phyloP scores from a whole-genome alignment of 2,329 filamentous ascomycete genomes.

The Scytalidium sp. region DNA sequence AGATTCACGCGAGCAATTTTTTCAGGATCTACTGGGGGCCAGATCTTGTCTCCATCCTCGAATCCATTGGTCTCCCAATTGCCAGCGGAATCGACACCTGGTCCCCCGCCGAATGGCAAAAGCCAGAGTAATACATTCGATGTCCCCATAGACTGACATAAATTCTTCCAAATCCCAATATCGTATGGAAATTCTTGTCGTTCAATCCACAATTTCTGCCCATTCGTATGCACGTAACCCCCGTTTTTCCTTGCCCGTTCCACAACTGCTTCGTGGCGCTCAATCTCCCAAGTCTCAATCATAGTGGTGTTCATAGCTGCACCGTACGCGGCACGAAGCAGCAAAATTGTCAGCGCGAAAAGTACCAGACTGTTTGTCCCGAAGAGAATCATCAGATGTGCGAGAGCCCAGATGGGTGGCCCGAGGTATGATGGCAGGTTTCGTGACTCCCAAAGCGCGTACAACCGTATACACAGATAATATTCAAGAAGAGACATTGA shows the following conservation, averaged over 20 bases:
- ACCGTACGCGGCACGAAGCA: constrained; percentile 58
- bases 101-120: constrained; percentile 59
- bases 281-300: constrained; percentile 76
- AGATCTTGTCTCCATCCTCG: constrained; percentile 59
- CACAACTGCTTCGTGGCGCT: constrained; percentile 58
- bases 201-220: constrained; percentile 50
- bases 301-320: constrained; percentile 71
- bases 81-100: constrained; percentile 32
- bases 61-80: constrained; percentile 75
- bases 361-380: constrained; percentile 57
- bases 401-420: constrained; percentile 56
- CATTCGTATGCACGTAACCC: constrained; percentile 35
- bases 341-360: constrained; percentile 62
- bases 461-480: constrained; percentile 58
- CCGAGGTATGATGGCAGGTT: constrained; percentile 72
- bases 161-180: constrained; percentile 70
- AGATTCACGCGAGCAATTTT: constrained; percentile 38
- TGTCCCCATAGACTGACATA: constrained; percentile 73
- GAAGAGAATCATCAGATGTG: constrained; percentile 57
- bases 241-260: constrained; percentile 41
- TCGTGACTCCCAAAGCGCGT: constrained; percentile 61
- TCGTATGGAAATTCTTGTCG: constrained; percentile 81
- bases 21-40: constrained; percentile 63
- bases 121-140: constrained; percentile 65
- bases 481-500: constrained; percentile 58